Evolutionary conservation across 2,329 filamentous ascomycete species (phyloP).

Genomic region (Dactylellina parvicollis): DNA sequence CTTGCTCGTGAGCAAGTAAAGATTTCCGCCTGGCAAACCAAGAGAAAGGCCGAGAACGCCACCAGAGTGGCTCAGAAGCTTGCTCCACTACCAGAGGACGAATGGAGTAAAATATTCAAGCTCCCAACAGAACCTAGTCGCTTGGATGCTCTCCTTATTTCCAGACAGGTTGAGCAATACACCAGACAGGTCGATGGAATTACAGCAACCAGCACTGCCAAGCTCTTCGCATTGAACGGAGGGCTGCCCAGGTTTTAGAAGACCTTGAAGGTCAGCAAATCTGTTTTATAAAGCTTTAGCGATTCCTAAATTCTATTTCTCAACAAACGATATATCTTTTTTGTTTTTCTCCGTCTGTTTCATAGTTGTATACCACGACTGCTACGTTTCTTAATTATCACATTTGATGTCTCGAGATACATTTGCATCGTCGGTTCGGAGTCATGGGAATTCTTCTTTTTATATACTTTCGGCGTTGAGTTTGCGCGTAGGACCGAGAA

Average conservation of each 20-base stretch:
- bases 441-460: conserved; percentile 32
- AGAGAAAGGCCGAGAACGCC: conserved; percentile 95
- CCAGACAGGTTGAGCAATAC: conserved; percentile 96
- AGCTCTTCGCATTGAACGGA: conserved; percentile 96
- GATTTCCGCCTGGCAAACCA: conserved; percentile 94
- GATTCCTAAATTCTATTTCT: conserved; percentile 14
- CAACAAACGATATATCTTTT: not conserved
- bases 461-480: conserved; percentile 43
- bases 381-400: conserved; percentile 51
- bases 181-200: conserved; percentile 96
- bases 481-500: conserved; percentile 30
- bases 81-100: conserved; percentile 87
- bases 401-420: conserved; percentile 47
- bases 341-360: not conserved
- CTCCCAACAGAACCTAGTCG: conserved; percentile 92
- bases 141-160: conserved; percentile 92
- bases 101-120: conserved; percentile 99
- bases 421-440: conserved; percentile 53
- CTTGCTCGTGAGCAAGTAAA: conserved; percentile 93
- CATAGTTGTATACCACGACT: conserved; percentile 51
- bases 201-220: conserved; percentile 86
- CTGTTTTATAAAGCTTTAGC: conserved; percentile 38
- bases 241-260: conserved; percentile 56
- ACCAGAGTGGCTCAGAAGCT: conserved; percentile 87
- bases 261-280: conserved; percentile 3